Evolutionary conservation across 805 yeast species (phyloP).

Genomic region (Grigorovia jiainica): DNA sequence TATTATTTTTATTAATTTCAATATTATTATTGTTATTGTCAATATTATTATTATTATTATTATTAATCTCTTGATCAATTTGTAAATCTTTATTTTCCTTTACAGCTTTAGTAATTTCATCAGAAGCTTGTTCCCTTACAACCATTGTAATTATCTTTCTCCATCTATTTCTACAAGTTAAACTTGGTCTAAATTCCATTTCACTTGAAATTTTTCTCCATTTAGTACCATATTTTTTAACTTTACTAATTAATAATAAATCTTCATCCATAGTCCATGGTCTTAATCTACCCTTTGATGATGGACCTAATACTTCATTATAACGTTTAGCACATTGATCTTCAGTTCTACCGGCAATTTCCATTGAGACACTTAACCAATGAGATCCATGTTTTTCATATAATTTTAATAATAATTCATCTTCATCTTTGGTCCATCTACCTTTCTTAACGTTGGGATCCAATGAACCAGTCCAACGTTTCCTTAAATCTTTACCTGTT

Average conservation of each 20-base stretch:
- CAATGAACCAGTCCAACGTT: slow-evolving; percentile 78
- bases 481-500: slow-evolving; percentile 73
- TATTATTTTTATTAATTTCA: too few relatives aligned
- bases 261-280: slow-evolving; percentile 81
- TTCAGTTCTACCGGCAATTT: slow-evolving; percentile 78
- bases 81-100: slow-evolving; percentile 37
- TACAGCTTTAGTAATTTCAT: slow-evolving; percentile 48
- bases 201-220: slow-evolving; percentile 76
- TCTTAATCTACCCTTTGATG: slow-evolving; percentile 62
- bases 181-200: slow-evolving; percentile 72
- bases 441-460: slow-evolving; percentile 80
- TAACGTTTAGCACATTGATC: slow-evolving; percentile 93
- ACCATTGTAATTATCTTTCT: slow-evolving; percentile 73
- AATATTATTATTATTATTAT: too few relatives aligned
- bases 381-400: slow-evolving; percentile 62
- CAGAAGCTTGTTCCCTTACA: slow-evolving; percentile 53
- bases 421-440: slow-evolving; percentile 79
- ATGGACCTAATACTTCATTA: slow-evolving; percentile 79
- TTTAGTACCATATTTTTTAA: slow-evolving; percentile 67
- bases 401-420: slow-evolving; percentile 52
- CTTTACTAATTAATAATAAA: slow-evolving; percentile 52
- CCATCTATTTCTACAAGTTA: slow-evolving; percentile 91
- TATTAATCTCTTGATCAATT: neutral
- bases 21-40: too few relatives aligned
- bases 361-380: slow-evolving; percentile 77